Conservation (phyloP, 768 basidiomycete genomes). For the Termitomyces eurrhizus region DNA sequence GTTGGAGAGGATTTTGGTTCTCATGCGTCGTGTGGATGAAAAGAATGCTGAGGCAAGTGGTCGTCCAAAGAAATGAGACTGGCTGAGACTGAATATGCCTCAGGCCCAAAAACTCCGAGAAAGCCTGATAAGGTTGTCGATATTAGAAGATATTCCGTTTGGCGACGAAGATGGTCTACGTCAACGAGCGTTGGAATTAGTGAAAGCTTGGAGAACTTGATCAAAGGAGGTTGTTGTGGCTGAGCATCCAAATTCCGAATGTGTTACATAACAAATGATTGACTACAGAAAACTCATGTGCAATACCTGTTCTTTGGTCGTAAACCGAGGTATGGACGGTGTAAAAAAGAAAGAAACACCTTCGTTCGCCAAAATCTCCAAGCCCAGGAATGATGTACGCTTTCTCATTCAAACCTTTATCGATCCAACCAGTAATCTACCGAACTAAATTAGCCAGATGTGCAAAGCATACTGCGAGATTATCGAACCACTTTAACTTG, state of each 20-base stretch:
- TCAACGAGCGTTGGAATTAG: constrained; percentile 1
- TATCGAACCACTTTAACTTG: constrained; percentile 68
- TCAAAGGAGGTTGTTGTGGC: neutral
- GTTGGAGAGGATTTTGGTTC: constrained; percentile 2
- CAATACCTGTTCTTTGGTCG: neutral
- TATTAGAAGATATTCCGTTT: constrained; percentile 11
- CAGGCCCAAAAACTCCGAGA: constrained; percentile 6
- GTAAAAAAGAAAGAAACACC: constrained; percentile 33
- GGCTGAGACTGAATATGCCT: neutral
- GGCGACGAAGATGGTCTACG: constrained; percentile 10
- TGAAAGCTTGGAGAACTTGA: constrained; percentile 1
- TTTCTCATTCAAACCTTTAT: constrained; percentile 86
- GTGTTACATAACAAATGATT: neutral
- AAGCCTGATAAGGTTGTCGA: constrained; percentile 9
- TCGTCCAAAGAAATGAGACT: neutral
- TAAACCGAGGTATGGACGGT: neutral
- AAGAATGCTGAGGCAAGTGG: constrained; percentile 6
- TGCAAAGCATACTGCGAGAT: neutral
- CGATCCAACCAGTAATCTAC: constrained; percentile 95
- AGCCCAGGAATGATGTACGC: constrained; percentile 90
- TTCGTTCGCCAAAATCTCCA: constrained; percentile 96
- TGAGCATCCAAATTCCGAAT: neutral
- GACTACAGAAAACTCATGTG: neutral
- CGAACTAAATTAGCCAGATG: neutral
- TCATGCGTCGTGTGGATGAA: neutral